Conservation (phyloP, 2,329 filamentous ascomycete species). For the Whalleya microplaca region DNA sequence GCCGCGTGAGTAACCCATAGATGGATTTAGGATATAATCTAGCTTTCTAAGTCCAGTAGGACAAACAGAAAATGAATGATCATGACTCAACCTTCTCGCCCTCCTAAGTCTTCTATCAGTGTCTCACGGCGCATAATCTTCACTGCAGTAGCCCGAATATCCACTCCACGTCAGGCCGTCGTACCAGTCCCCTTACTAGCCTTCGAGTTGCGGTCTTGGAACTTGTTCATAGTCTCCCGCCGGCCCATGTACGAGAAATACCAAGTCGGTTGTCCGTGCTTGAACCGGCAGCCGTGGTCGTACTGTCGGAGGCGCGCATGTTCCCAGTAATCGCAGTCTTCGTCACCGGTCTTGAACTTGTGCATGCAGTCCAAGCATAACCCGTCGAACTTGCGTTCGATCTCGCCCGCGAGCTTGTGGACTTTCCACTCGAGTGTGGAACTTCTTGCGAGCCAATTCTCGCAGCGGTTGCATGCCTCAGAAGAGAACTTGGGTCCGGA, state of each 20-base stretch:
- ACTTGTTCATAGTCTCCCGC: background rate
- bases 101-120: too few species aligned
- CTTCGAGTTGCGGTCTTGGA: background rate
- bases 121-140: too few species aligned
- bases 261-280: background rate
- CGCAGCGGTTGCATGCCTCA: too few species aligned
- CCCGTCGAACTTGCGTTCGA: constrained; percentile 1
- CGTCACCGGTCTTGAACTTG: constrained; percentile 2
- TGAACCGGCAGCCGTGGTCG: background rate
- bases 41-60: background rate
- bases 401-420: background rate
- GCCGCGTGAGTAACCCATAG: too few species aligned
- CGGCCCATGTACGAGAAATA: constrained; percentile 4
- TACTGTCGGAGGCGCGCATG: background rate
- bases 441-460: background rate
- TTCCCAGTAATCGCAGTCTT: constrained; percentile 3
- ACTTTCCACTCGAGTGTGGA: too few species aligned
- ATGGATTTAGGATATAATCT: too few species aligned
- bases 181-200: too few species aligned
- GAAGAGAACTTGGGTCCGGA: too few species aligned
- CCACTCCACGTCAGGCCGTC: too few species aligned
- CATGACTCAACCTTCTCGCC: background rate
- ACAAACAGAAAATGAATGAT: background rate
- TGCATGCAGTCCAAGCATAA: constrained; percentile 5
- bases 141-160: too few species aligned